Evolutionary conservation across 306 rosid species (phyloP), one percentile per base, ranked within the genome.

Genomic region (Castanea mollissima): DNA sequence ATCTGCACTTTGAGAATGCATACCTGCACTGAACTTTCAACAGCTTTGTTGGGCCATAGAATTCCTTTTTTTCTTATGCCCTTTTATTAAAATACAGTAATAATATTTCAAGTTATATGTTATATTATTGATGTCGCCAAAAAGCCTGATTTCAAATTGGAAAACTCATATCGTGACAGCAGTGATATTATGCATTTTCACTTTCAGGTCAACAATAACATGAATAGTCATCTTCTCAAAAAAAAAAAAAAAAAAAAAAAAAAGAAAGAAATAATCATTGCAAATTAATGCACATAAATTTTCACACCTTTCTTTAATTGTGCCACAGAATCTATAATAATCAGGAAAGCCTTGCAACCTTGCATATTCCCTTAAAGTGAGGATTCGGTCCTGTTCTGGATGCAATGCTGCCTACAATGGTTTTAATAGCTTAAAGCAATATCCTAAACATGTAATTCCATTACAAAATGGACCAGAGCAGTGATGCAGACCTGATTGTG

Each of bases 311-410:
- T 86, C 83, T 83, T 89, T 94, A n/a, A 92, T 74, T 0, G 93
- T 83, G 58, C 98, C 98, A 71, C 81, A 82, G 21, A 91, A 86
- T 74, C 84, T 85, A 55, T 92, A 94, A 49, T 81, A 91, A 79
- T 94, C 98, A 1, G 97, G 97, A 73, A 94, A 94, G n/a, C 98
- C 98, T 79, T 91, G 98, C 74, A 94, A 87, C 78, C 98, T 90
- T n/a, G 98, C 97, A 85, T 82, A 87, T 85, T 94, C 98, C 73
- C 97, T 90, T 55, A 92, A 21, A 0, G 93, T 83, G 32, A 94
- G 85, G 56, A 86, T 81, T n/a, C 97, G 84, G 58, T 94, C 98
- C 76, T 94, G 98, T 62, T 86, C 91, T 0, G 97, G 98, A 73
- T 94, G 98, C 62, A 90, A 41, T 56, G 86, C 84, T 67, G 79